These are phyloP conservation scores for Dactylellina sp. DNA, from an alignment of 2,329 filamentous ascomycete species.

Conservation along the genomic window DNA sequence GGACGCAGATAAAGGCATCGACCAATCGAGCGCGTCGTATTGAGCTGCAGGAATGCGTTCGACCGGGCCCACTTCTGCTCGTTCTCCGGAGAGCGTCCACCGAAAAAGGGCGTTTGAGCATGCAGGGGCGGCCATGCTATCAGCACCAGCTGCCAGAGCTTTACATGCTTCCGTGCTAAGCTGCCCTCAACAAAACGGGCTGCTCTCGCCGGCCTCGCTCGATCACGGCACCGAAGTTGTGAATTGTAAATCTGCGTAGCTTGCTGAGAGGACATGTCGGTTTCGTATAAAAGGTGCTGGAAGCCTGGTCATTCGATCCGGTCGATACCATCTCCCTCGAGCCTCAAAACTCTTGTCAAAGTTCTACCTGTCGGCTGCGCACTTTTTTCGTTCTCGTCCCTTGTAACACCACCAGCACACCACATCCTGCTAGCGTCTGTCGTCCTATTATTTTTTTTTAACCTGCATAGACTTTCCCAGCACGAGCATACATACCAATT, in stretches of 20 bases:
- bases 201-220: slow-evolving; percentile 39
- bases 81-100: slow-evolving; percentile 55
- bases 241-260: not conserved
- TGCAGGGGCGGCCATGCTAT: slow-evolving; percentile 40
- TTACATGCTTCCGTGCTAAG: not conserved
- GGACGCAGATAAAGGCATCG: slow-evolving; percentile 29
- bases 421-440: slow-evolving; percentile 33
- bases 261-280: not conserved
- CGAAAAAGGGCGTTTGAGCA: slow-evolving; percentile 27
- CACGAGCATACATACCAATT: slow-evolving; percentile 11
- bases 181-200: slow-evolving; percentile 46
- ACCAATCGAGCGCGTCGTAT: slow-evolving; percentile 19
- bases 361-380: not conserved
- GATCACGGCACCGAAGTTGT: slow-evolving; percentile 39
- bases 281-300: slow-evolving; percentile 3
- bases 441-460: not conserved
- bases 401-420: slow-evolving; percentile 56
- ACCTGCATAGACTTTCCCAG: slow-evolving; percentile 34
- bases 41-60: slow-evolving; percentile 28
- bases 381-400: slow-evolving; percentile 11
- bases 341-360: too few relatives aligned
- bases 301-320: not conserved
- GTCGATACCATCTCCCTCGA: too few relatives aligned
- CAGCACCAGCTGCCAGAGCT: slow-evolving; percentile 26
- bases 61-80: slow-evolving; percentile 21